phyloP scores from a whole-genome alignment of 1,284 basidiomycete genomes.

The Apiotrichum akiyoshidainum region DNA sequence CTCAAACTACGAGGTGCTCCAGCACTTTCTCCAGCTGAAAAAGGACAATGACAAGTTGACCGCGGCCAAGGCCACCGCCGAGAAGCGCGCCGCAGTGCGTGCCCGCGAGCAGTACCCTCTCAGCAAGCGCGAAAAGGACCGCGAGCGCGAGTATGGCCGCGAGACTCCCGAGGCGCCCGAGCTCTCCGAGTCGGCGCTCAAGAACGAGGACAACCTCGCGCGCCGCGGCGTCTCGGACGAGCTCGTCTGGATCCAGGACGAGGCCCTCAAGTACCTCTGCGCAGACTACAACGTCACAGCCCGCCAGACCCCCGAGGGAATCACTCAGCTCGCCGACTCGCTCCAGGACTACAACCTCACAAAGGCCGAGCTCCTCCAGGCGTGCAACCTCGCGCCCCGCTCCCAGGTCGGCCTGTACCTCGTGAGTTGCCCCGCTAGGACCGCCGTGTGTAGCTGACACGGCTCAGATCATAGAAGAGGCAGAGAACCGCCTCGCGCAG shows the following conservation, averaged over 20 bases:
- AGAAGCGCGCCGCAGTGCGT: slow-evolving; percentile 10
- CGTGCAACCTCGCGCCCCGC: slow-evolving; percentile 81
- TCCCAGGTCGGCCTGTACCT: slow-evolving; percentile 83
- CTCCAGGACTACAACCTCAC: slow-evolving; percentile 71
- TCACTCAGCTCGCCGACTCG: slow-evolving; percentile 64
- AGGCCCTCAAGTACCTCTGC: slow-evolving; percentile 75
- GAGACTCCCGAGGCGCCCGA: slow-evolving; percentile 36
- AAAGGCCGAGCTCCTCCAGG: slow-evolving; percentile 85
- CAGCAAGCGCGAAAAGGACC: not conserved
- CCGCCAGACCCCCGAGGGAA: slow-evolving; percentile 63
- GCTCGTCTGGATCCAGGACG: slow-evolving; percentile 79
- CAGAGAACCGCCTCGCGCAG: slow-evolving; percentile 67
- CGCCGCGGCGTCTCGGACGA: slow-evolving; percentile 64
- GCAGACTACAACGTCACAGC: slow-evolving; percentile 56
- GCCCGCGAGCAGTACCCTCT: slow-evolving; percentile 16
- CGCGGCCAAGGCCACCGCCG: slow-evolving; percentile 57
- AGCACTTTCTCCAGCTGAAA: slow-evolving; percentile 67
- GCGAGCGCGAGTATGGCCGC: slow-evolving; percentile 4
- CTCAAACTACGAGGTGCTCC: slow-evolving; percentile 80
- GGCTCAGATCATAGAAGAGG: slow-evolving; percentile 78
- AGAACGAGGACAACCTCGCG: slow-evolving; percentile 50
- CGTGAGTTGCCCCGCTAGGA: slow-evolving; percentile 56
- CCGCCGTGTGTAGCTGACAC: not conserved
- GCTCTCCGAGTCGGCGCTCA: slow-evolving; percentile 49
- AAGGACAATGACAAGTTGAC: slow-evolving; percentile 65